Base-by-base conservation (phyloP, 2,329 filamentous ascomycete species). In the Colletotrichum zoysiae region DNA sequence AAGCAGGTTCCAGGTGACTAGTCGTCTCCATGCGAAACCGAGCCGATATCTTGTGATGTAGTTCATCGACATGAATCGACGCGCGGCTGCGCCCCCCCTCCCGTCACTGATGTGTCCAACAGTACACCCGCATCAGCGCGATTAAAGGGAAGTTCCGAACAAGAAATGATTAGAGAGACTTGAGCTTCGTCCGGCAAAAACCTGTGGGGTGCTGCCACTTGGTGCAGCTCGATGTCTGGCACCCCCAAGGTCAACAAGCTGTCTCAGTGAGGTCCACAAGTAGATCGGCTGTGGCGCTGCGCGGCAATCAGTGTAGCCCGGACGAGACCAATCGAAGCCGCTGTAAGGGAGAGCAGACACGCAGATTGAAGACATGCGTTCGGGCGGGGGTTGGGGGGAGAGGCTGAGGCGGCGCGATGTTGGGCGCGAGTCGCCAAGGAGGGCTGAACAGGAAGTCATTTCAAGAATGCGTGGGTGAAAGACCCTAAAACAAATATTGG, bases 321-420 rank as follows among this genome's bases (percentile, higher is more conserved):
- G 11, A 53, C 9, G 35, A 53, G 16, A 42, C 35, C 14, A 38
- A 26, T 38, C 8, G 23, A 14, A 40, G 56, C 38, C 30, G 20
- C 40, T 5, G 20, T 18, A 48, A 20, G 44, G 26, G 26, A 38
- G 2, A 30, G 5, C 6, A 23, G 26, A 30, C 30, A 61, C 5
- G n/a, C 23, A 16, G 44, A 48, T 50, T 1, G 8, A 38, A 30
- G 20, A 38, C 60, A 26, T 42, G n/a, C 46, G 38, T 30, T 5
- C 1, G 16, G 46, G n/a, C n/a, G 33, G 46, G 44, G 46, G 14
- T 46, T 61, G 20, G 35, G 30, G 30, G n/a, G 59, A n/a, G 59
- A 44, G 59, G 59, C 59, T 62, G 46, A 50, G 59, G 44, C 33
- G 59, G 46, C 33, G 35, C 14, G 33, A 14, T 62, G 46, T 62